phyloP scores from a whole-genome alignment of 257 asterid genomes.

The Apocynum venetum region DNA sequence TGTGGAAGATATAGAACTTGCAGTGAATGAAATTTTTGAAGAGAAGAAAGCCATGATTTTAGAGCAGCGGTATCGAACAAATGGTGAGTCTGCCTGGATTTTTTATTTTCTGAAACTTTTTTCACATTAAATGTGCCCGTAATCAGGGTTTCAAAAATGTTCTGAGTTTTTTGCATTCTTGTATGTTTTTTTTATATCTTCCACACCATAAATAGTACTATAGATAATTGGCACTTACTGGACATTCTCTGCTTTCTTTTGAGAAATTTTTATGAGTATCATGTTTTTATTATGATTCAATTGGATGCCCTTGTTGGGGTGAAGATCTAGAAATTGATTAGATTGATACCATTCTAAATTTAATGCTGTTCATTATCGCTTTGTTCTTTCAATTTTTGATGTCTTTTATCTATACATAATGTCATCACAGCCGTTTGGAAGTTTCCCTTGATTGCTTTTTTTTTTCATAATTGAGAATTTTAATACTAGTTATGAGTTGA shows the following conservation, averaged over 20 bases:
- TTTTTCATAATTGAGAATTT: not conserved
- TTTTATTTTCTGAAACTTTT: not conserved
- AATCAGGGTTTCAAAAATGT: not conserved
- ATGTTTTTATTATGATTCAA: not conserved
- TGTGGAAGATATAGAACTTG: slow-evolving; percentile 50
- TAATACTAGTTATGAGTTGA: not conserved
- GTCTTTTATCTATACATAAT: not conserved
- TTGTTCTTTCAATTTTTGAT: too few species aligned
- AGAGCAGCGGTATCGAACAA: slow-evolving; percentile 82
- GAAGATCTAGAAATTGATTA: not conserved
- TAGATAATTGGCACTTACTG: not conserved
- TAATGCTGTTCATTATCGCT: too few species aligned
- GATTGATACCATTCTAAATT: not conserved
- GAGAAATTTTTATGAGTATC: not conserved
- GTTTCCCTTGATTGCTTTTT: not conserved
- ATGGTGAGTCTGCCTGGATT: slow-evolving; percentile 45
- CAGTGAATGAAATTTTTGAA: slow-evolving; percentile 64
- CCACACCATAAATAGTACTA: not conserved
- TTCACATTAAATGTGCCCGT: not conserved
- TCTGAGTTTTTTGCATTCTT: not conserved
- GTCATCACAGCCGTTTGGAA: not conserved
- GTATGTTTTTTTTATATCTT: not conserved
- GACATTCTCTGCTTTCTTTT: not conserved
- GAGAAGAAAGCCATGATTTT: slow-evolving; percentile 53
- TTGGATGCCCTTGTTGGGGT: not conserved